Evolutionary conservation across 192 early-diverging fungal species (phyloP).

Genomic region (Coemansia sp.): DNA sequence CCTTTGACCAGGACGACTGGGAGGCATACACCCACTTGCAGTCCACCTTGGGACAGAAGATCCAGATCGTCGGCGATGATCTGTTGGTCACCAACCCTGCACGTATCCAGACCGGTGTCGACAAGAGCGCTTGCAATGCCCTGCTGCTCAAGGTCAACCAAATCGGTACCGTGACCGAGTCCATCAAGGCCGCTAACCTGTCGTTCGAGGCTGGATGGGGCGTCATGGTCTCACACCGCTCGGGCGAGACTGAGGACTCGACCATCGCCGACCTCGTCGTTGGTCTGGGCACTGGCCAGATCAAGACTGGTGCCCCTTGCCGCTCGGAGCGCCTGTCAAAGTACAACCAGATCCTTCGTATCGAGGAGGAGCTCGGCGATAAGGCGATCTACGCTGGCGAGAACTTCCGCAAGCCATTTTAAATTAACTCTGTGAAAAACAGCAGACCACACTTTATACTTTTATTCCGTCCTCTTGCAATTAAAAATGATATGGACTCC

Average conservation of each 20-base stretch:
- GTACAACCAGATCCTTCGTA: conserved; percentile 98
- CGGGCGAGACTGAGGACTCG: conserved; percentile 97
- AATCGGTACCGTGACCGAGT: conserved; percentile 96
- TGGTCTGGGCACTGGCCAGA: conserved; percentile 92
- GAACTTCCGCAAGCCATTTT: conserved; percentile 79
- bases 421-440: conserved; percentile 7
- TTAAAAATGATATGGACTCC: background rate
- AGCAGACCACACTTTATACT: too few relatives aligned
- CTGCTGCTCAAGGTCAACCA: conserved; percentile 99
- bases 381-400: conserved; percentile 92
- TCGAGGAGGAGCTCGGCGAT: conserved; percentile 94
- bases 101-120: conserved; percentile 85
- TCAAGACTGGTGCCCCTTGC: conserved; percentile 99
- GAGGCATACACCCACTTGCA: conserved; percentile 83
- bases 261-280: conserved; percentile 97
- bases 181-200: conserved; percentile 77
- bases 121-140: conserved; percentile 92
- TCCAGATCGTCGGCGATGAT: conserved; percentile 97
- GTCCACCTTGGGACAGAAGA: conserved; percentile 59
- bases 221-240: conserved; percentile 99
- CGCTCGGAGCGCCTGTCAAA: conserved; percentile 96
- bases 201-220: conserved; percentile 93
- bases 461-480: background rate
- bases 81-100: conserved; percentile 97
- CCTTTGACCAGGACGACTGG: conserved; percentile 99